Percentiles rank a stretch among this genome's conserved stretches.
These are phyloP conservation scores for Saccharomycopsis hybrid DNA, from an alignment of 1,139 yeast genomes.

Conservation along the genomic window DNA sequence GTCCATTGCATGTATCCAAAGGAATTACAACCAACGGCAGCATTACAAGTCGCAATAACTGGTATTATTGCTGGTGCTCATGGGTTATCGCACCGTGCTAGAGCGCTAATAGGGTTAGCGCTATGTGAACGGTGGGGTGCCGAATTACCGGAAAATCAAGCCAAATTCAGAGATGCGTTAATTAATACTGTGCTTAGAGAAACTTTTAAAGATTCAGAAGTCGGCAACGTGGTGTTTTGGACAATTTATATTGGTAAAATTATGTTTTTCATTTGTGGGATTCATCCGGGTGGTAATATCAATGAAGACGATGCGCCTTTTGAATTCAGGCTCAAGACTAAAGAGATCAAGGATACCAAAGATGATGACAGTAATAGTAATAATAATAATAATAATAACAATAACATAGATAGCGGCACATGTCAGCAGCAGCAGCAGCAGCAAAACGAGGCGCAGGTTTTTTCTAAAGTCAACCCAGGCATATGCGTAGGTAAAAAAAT, in stretches of 20 bases:
- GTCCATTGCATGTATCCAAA: slow-evolving; percentile 67
- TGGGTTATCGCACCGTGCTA: slow-evolving; percentile 58
- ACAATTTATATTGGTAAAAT: slow-evolving; percentile 58
- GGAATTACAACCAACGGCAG: slow-evolving; percentile 65
- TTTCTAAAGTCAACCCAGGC: background rate
- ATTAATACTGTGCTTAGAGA: slow-evolving; percentile 40
- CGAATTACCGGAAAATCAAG: slow-evolving; percentile 51
- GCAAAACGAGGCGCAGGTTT: too few relatives aligned
- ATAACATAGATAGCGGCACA: too few relatives aligned
- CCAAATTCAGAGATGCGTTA: slow-evolving; percentile 36
- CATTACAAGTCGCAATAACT: slow-evolving; percentile 57
- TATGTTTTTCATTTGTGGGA: slow-evolving; percentile 68
- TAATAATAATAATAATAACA: background rate
- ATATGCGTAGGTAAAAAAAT: too few relatives aligned
- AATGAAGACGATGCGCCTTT: slow-evolving; percentile 43
- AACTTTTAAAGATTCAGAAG: slow-evolving; percentile 28
- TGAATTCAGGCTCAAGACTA: slow-evolving; percentile 31
- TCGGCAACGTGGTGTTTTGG: slow-evolving; percentile 45
- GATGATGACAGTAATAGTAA: slow-evolving; percentile 15
- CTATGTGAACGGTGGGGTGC: slow-evolving; percentile 74
- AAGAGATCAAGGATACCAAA: slow-evolving; percentile 24
- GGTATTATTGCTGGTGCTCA: slow-evolving; percentile 66
- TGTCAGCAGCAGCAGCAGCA: too few relatives aligned
- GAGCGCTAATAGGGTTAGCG: slow-evolving; percentile 62
- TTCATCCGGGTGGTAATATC: slow-evolving; percentile 68